Conservation (phyloP, 257 asterid genomes). For the Lycium barbarum region DNA sequence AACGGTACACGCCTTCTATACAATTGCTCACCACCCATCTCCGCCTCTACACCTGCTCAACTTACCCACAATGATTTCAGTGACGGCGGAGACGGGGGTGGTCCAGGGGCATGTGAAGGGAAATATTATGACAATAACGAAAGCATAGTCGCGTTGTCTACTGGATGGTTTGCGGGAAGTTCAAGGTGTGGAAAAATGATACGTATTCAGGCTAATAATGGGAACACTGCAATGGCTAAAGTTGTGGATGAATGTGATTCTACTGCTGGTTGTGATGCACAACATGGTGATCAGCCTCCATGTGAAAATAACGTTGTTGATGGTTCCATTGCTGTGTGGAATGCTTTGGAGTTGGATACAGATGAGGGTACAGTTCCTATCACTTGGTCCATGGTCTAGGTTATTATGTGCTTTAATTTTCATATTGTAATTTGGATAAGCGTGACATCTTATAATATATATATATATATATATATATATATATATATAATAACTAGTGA, state of each 20-base stretch:
- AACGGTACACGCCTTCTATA: constrained; percentile 25
- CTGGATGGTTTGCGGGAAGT: constrained; percentile 48
- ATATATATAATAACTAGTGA: too few relatives aligned
- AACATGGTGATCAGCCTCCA: constrained; percentile 49
- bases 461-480: too few relatives aligned
- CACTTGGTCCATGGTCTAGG: constrained; percentile 51
- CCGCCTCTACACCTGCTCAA: constrained; percentile 46
- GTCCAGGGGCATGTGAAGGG: constrained; percentile 46
- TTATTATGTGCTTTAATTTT: too few relatives aligned
- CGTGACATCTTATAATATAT: too few relatives aligned
- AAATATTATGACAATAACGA: constrained; percentile 41
- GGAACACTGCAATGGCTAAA: constrained; percentile 51
- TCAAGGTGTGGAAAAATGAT: constrained; percentile 45
- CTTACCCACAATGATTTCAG: constrained; percentile 53
- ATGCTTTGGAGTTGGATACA: constrained; percentile 37
- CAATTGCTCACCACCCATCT: constrained; percentile 49
- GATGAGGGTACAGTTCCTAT: constrained; percentile 33
- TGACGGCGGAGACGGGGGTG: constrained; percentile 52
- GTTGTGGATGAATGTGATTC: constrained; percentile 73
- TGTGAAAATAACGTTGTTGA: constrained; percentile 48
- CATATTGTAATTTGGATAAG: too few relatives aligned
- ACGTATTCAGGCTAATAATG: constrained; percentile 41
- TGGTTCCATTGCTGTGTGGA: constrained; percentile 51
- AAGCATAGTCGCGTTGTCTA: constrained; percentile 52
- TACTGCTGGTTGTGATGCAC: constrained; percentile 51